Evolutionary conservation across 2,329 filamentous ascomycete species (phyloP).

Genomic region (Fusarium sacchari): DNA sequence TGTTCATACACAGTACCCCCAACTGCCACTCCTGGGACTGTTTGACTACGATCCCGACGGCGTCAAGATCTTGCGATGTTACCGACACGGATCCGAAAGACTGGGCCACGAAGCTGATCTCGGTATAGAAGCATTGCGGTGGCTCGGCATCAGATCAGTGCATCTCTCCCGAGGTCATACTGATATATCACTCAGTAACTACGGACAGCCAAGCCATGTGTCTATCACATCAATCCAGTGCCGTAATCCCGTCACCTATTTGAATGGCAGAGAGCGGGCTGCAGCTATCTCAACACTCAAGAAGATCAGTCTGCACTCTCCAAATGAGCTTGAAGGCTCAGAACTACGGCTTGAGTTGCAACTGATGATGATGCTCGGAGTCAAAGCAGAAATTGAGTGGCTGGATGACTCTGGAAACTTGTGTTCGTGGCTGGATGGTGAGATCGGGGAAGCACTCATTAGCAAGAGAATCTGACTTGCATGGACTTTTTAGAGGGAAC

Average conservation of each 20-base stretch:
- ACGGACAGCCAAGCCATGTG: constrained; percentile 1
- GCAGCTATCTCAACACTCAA: constrained; percentile 65
- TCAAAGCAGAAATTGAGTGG: constrained; percentile 82
- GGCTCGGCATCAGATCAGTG: constrained; percentile 69
- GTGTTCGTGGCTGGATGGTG: constrained; percentile 59
- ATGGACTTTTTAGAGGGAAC: fast-evolving
- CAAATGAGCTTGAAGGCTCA: constrained; percentile 45
- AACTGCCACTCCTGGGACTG: constrained; percentile 69
- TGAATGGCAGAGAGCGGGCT: constrained; percentile 67
- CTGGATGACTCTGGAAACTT: constrained; percentile 67
- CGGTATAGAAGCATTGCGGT: constrained; percentile 63
- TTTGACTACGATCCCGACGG: constrained; percentile 84
- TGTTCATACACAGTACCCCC: constrained; percentile 58
- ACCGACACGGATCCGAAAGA: constrained; percentile 74
- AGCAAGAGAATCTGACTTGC: background rate
- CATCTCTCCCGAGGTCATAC: constrained; percentile 49
- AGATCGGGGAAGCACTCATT: constrained; percentile 44
- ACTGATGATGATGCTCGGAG: constrained; percentile 76
- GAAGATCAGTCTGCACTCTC: constrained; percentile 47
- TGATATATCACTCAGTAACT: background rate
- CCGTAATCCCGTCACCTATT: constrained; percentile 46
- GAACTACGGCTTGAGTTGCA: constrained; percentile 69
- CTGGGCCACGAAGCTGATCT: constrained; percentile 68
- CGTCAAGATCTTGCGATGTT: constrained; percentile 76
- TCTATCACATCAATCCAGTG: constrained; percentile 43